phyloP scores from a whole-genome alignment of 495 filamentous ascomycete genomes.

The Penicillium diatomitis region DNA sequence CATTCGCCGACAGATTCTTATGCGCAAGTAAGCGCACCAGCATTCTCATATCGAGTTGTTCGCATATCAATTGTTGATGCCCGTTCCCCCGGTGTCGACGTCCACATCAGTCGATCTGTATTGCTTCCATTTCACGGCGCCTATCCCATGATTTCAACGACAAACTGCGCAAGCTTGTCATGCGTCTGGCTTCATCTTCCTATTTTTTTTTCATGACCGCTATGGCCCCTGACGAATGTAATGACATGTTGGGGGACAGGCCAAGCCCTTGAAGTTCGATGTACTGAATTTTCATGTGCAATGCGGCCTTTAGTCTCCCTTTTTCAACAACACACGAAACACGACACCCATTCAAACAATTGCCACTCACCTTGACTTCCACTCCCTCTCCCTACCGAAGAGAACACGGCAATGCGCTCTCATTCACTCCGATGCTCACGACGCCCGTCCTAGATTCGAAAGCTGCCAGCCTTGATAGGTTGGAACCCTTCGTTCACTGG shows the following conservation, averaged over 20 bases:
- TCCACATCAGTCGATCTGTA: slow-evolving; percentile 11
- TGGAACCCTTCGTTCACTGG: no score
- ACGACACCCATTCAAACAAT: not conserved
- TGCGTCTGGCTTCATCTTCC: slow-evolving; percentile 8
- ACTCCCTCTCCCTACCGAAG: slow-evolving; percentile 7
- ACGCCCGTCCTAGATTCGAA: no score
- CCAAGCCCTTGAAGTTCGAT: not conserved
- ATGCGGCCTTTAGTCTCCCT: not conserved
- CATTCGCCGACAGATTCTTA: slow-evolving; percentile 37
- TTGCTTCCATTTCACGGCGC: slow-evolving; percentile 5
- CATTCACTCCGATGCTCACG: not conserved
- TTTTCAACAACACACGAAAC: slow-evolving; percentile 3
- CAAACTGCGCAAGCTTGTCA: slow-evolving; percentile 10
- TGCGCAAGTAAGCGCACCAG: slow-evolving; percentile 16
- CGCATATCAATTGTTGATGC: no score
- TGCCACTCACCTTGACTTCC: not conserved
- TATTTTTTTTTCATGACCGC: slow-evolving; percentile 27
- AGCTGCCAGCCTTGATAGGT: no score
- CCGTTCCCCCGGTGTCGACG: no score
- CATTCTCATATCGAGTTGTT: no score
- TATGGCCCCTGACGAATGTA: slow-evolving; percentile 33
- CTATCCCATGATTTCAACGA: slow-evolving; percentile 29
- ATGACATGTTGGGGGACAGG: slow-evolving; percentile 21
- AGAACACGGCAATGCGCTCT: slow-evolving; percentile 20
- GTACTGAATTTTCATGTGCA: no score